These are phyloP conservation scores for Lecanicillium sp. DNA, from an alignment of 2,329 filamentous ascomycete species.

Conservation along the genomic window DNA sequence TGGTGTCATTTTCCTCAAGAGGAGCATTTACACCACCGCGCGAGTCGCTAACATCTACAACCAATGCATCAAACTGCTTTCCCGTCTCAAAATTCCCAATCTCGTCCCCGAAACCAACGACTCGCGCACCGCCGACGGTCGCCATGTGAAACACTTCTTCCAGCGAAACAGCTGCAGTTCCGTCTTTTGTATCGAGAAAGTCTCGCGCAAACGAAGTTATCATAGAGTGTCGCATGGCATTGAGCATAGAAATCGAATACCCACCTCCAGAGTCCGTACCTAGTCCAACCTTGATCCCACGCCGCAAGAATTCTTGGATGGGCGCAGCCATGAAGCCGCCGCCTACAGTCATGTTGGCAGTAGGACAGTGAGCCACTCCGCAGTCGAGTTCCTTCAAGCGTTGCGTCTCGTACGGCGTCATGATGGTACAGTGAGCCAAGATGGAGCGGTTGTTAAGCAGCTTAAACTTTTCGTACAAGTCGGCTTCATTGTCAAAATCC, in stretches of 20 bases:
- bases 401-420: slow-evolving; percentile 46
- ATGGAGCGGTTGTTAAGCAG: slow-evolving; percentile 48
- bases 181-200: slow-evolving; percentile 27
- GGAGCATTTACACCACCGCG: slow-evolving; percentile 39
- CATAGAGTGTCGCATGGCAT: slow-evolving; percentile 49
- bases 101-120: slow-evolving; percentile 43
- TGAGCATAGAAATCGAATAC: slow-evolving; percentile 50
- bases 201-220: slow-evolving; percentile 43
- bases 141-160: slow-evolving; percentile 51
- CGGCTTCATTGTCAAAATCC: slow-evolving; percentile 45
- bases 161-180: slow-evolving; percentile 34
- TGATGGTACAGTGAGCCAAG: slow-evolving; percentile 58
- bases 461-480: slow-evolving; percentile 48
- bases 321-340: slow-evolving; percentile 56
- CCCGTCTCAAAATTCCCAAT: slow-evolving; percentile 50
- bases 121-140: slow-evolving; percentile 51
- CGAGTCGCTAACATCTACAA: slow-evolving; percentile 31
- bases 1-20: slow-evolving; percentile 39
- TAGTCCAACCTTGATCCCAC: slow-evolving; percentile 56
- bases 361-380: slow-evolving; percentile 56
- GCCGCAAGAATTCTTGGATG: slow-evolving; percentile 46
- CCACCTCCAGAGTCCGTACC: slow-evolving; percentile 59
- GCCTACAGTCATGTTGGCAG: slow-evolving; percentile 54
- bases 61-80: slow-evolving; percentile 54
- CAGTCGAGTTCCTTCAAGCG: slow-evolving; percentile 38